Base-by-base conservation (phyloP, 768 basidiomycete species). In the Naganishia vaughanmartiniae region DNA sequence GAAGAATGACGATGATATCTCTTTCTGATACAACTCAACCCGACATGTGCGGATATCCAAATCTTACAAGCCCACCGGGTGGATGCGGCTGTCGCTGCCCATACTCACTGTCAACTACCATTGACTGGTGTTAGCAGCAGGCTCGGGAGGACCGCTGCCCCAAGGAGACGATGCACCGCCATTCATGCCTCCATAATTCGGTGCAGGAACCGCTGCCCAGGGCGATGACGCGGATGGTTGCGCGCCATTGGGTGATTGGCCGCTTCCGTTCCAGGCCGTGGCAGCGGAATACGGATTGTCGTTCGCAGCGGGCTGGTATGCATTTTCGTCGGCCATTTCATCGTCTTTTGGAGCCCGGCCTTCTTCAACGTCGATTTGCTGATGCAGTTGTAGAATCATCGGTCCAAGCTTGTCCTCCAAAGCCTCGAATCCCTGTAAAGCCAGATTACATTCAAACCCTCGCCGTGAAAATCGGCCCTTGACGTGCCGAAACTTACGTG, bases 351-450 rank as follows among this genome's bases (percentile, higher is more conserved):
- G 30, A 19, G n/a, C 51, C 34, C 48, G 34, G 34, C 67, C 71
- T 36, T 72, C 66, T 55, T 72, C 71, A 4, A 36, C 30, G 17
- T 34, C 36, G 14, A 68, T 33, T 54, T 65, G 57, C 7, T 51
- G 24, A 10, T n/a, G 12, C 31, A 72, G 67, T 55, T 69, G 57
- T 6, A 65, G 15, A 39, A 72, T 57, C 57, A 72, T 69, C 9
- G 71, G 67, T 28, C 39, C 67, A 39, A 72, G 71, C 66, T 72
- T 72, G 48, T 65, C 66, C 46, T 72, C 71, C n/a, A 72, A 42
- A 24, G 71, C 67, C n/a, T 69, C 58, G 54, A 72, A 72, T 31
- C 67, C 71, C 67, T 72, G 70, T 24, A 30, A 17, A 54, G 46
- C 19, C 30, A 34, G 21, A 30, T 26, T 36, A 51, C 65, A 24